Base-by-base conservation (phyloP, 2,329 filamentous ascomycete species). In the Hypoxylon sp. region DNA sequence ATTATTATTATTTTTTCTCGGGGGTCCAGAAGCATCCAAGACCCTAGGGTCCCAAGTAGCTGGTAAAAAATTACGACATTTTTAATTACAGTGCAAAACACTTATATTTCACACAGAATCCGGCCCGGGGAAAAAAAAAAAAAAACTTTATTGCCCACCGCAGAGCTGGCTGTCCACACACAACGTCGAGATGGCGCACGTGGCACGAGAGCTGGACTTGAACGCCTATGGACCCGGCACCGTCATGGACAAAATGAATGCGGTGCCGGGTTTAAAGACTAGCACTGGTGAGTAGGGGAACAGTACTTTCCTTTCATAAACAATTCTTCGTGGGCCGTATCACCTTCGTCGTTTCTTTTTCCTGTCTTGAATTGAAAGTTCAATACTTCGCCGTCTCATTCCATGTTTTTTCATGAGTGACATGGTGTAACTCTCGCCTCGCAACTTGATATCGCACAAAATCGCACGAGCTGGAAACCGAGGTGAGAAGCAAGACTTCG, bases 261-360 rank as follows among this genome's bases (percentile, higher is more conserved):
- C 80, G 76, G 84, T 90, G 46, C 87, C 88, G 2, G 88, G 84
- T 33, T 79, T 90, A 60, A 88, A 85, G 76, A 88, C 86, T 69
- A 89, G 87, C 76, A 85, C 88, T 76, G 87, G 88, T 90, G 78
- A 85, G 87, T 80, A 59, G 37, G 63, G 49, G 53, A 69, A 69
- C 60, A 67, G 68, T 55, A 56, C 10, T 54, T 68, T 63, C 64
- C 50, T 48, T 61, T 55, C 48, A 40, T 56, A 58, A 63, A 61
- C 64, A 63, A 63, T 61, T 66, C 55, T 61, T 48, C n/a, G 27
- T 58, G 20, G 50, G 50, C 66, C 17, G 40, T 40, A 50, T 69
- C 20, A 42, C 49, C 22, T 48, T 48, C n/a, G 31, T 20, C 17
- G 7, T 44, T 44, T 57, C 37, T 22, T 49, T 40, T 61, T 30